These are phyloP conservation scores for Podila epigama DNA, from an alignment of 192 early-diverging fungal genomes.

Conservation along the genomic window DNA sequence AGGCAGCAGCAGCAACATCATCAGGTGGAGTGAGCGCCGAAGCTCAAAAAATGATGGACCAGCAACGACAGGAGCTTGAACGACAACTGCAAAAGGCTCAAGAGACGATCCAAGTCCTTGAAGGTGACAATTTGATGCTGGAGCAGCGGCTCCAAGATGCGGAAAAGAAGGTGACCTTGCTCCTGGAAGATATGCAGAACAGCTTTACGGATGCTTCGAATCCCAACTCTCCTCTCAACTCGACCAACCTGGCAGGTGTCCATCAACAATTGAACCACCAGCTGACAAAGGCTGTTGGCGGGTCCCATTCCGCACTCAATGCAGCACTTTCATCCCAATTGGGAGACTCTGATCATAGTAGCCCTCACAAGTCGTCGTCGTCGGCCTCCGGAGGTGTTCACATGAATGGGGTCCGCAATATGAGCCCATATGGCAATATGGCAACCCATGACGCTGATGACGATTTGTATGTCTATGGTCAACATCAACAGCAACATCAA, in stretches of 20 bases:
- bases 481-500: background rate
- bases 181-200: conserved; percentile 43
- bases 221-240: conserved; percentile 21
- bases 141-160: conserved; percentile 34
- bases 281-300: background rate
- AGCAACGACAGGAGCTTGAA: conserved; percentile 24
- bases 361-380: background rate
- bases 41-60: background rate
- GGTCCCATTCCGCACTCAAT: conserved; percentile 4
- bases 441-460: conserved; percentile 1
- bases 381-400: conserved; percentile 6
- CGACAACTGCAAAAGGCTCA: conserved; percentile 33
- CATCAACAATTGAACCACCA: conserved; percentile 27
- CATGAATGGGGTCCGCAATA: background rate
- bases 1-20: background rate
- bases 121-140: conserved; percentile 43
- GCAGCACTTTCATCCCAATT: background rate
- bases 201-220: conserved; percentile 4
- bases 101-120: conserved; percentile 35
- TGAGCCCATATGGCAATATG: conserved; percentile 4
- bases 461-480: conserved; percentile 14
- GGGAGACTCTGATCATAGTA: background rate
- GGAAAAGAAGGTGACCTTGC: conserved; percentile 39
- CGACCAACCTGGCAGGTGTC: conserved; percentile 6
- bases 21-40: conserved; percentile 1